Conservation (phyloP, 2,329 filamentous ascomycete species). For the Scedosporium minutisporum region DNA sequence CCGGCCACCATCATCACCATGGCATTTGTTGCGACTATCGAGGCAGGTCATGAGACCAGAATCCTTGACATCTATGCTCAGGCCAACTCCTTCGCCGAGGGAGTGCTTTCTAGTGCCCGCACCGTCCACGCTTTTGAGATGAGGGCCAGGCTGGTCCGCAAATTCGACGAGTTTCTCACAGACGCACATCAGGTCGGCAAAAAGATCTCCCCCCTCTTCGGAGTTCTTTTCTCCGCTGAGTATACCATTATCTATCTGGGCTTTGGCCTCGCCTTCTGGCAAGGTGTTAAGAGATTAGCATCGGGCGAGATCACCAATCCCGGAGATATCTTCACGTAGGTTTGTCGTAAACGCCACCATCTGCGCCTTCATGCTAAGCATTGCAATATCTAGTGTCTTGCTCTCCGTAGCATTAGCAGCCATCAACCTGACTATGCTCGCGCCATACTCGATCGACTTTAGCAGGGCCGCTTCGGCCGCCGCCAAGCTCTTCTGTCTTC, state of each 20-base stretch:
- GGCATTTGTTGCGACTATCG: conserved; percentile 17
- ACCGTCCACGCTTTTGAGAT: conserved; percentile 43
- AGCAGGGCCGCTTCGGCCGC: conserved; percentile 37
- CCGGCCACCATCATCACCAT: conserved; percentile 33
- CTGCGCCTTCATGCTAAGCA: background rate
- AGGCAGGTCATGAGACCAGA: conserved; percentile 4
- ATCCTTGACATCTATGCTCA: conserved; percentile 31
- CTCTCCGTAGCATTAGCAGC: conserved; percentile 37
- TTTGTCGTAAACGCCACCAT: conserved; percentile 10
- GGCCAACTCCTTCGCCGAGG: conserved; percentile 37
- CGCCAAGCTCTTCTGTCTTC: conserved; percentile 34
- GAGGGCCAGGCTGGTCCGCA: conserved; percentile 29
- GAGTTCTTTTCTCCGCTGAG: conserved; percentile 32
- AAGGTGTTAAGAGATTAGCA: conserved; percentile 36
- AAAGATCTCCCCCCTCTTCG: conserved; percentile 33
- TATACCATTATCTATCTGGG: conserved; percentile 38
- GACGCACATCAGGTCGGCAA: conserved; percentile 27
- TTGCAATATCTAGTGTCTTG: conserved; percentile 25
- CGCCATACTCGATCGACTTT: conserved; percentile 34
- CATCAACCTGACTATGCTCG: conserved; percentile 34
- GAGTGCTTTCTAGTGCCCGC: conserved; percentile 37
- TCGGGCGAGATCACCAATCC: conserved; percentile 33
- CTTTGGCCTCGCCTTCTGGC: conserved; percentile 41
- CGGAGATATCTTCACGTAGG: conserved; percentile 35
- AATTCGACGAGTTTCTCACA: conserved; percentile 32